A percentile compares a stretch with the other conserved stretches of the same genome.
These are phyloP conservation scores for Plectranthus barbatus DNA, from an alignment of 257 asterid genomes.

Conservation along the genomic window DNA sequence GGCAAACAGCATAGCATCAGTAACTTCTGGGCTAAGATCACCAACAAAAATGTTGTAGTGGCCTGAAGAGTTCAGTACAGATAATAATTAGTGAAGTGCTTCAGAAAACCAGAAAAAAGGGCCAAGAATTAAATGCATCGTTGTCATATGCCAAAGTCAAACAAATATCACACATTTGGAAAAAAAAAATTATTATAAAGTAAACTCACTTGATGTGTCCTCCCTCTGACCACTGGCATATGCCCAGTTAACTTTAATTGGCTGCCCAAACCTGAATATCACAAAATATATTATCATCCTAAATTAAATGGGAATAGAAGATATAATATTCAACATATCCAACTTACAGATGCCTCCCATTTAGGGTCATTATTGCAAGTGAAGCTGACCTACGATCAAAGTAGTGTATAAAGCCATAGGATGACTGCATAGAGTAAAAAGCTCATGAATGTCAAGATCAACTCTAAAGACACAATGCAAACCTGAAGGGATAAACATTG, in stretches of 20 bases:
- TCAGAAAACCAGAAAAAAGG: neutral
- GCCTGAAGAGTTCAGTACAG: slow-evolving; percentile 32
- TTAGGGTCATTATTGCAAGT: slow-evolving; percentile 42
- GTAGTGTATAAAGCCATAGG: slow-evolving; percentile 58
- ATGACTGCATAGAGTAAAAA: slow-evolving; percentile 40
- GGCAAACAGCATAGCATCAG: slow-evolving; percentile 81
- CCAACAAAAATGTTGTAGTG: slow-evolving; percentile 90
- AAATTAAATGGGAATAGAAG: slow-evolving; percentile 1
- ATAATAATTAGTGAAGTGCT: neutral
- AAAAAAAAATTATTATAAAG: slow-evolving; percentile 3
- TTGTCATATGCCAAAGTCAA: neutral
- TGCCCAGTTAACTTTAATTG: slow-evolving; percentile 94
- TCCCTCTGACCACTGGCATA: slow-evolving; percentile 90
- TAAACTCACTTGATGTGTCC: slow-evolving; percentile 74
- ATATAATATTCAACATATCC: neutral
- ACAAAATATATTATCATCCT: neutral
- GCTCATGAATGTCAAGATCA: slow-evolving; percentile 7
- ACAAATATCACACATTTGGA: neutral
- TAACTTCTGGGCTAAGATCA: slow-evolving; percentile 90
- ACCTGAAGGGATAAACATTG: neutral
- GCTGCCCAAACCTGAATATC: slow-evolving; percentile 80
- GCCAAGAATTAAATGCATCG: neutral
- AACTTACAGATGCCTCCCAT: slow-evolving; percentile 72
- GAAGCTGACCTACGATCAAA: slow-evolving; percentile 60
- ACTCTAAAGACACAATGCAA: slow-evolving; percentile 6